Evolutionary conservation across 2,329 filamentous ascomycete genomes (phyloP).

Genomic region (Colletotrichum falcatum): DNA sequence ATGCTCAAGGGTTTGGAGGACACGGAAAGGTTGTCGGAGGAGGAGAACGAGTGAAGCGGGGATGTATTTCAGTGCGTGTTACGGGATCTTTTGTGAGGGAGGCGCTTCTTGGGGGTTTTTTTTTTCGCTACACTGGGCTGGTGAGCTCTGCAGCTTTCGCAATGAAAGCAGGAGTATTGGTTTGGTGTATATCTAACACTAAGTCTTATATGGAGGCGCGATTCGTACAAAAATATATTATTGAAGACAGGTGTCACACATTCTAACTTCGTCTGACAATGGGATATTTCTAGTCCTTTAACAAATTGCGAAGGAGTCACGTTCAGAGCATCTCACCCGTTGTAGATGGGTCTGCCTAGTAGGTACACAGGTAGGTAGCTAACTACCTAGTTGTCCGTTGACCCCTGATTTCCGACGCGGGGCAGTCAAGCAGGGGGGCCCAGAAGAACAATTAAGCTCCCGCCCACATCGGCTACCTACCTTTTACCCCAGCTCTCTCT

Average conservation of each 20-base stretch:
- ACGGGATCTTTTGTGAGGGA: neutral
- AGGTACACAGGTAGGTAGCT: too few species aligned
- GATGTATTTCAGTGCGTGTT: neutral
- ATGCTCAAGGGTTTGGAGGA: conserved; percentile 74
- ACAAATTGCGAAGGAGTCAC: neutral
- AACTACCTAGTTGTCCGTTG: neutral
- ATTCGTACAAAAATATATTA: conserved; percentile 6
- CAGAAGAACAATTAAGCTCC: conserved; percentile 38
- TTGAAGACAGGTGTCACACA: neutral
- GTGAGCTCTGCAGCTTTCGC: conserved; percentile 12
- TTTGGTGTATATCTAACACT: conserved; percentile 13
- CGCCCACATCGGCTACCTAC: conserved; percentile 24
- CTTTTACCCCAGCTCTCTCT: conserved; percentile 32
- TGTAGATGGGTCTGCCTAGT: neutral
- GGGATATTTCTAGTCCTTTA: neutral
- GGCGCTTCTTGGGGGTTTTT: neutral
- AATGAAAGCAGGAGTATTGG: conserved; percentile 22
- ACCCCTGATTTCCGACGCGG: conserved; percentile 22
- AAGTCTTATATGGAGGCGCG: neutral
- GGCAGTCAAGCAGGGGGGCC: conserved; percentile 19
- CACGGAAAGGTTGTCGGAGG: conserved; percentile 66
- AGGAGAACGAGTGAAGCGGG: conserved; percentile 54
- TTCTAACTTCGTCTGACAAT: neutral
- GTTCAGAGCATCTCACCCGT: neutral
- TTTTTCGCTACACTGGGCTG: neutral